phyloP scores from a whole-genome alignment of 2,329 filamentous ascomycete genomes.

The Aspergillus sp. region DNA sequence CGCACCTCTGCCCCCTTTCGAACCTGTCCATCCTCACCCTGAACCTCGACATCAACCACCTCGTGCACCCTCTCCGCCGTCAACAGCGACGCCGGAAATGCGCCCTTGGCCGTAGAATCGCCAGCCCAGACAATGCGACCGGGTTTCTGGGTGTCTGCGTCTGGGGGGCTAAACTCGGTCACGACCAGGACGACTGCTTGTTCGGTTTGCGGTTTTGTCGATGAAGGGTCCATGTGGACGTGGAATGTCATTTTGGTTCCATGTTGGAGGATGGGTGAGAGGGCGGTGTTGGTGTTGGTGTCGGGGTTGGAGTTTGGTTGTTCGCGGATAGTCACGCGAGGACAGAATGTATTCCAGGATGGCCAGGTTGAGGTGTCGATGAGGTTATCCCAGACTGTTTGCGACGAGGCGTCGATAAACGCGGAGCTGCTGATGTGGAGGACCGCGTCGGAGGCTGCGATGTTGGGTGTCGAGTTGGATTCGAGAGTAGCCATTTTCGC shows the following conservation, averaged over 20 bases:
- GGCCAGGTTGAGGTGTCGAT: conserved; percentile 43
- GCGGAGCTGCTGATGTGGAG: conserved; percentile 29
- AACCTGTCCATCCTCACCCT: conserved; percentile 2
- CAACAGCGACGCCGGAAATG: conserved; percentile 31
- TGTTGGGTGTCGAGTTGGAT: conserved; percentile 22
- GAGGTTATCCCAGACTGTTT: conserved; percentile 40
- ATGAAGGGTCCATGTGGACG: conserved; percentile 36
- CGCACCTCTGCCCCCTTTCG: conserved; percentile 26
- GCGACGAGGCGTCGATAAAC: conserved; percentile 36
- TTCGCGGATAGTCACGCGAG: conserved; percentile 40
- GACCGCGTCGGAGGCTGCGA: conserved; percentile 23
- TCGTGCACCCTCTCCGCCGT: conserved; percentile 45
- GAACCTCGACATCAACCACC: conserved; percentile 32
- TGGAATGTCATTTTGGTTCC: conserved; percentile 43
- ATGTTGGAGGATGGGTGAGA: conserved; percentile 25
- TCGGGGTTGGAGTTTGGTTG: conserved; percentile 16
- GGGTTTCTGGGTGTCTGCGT: conserved; percentile 8
- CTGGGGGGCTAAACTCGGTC: conserved; percentile 26
- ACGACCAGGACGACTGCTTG: conserved; percentile 25
- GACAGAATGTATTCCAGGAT: conserved; percentile 45
- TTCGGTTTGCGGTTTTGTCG: conserved; percentile 10
- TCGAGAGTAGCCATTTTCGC: no score
- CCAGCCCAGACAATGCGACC: conserved; percentile 25
- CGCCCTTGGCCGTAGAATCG: conserved; percentile 23
- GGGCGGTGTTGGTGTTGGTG: conserved; percentile 5